Base-by-base conservation (phyloP, 495 filamentous ascomycete genomes). In the Lepidopterella palustris region DNA sequence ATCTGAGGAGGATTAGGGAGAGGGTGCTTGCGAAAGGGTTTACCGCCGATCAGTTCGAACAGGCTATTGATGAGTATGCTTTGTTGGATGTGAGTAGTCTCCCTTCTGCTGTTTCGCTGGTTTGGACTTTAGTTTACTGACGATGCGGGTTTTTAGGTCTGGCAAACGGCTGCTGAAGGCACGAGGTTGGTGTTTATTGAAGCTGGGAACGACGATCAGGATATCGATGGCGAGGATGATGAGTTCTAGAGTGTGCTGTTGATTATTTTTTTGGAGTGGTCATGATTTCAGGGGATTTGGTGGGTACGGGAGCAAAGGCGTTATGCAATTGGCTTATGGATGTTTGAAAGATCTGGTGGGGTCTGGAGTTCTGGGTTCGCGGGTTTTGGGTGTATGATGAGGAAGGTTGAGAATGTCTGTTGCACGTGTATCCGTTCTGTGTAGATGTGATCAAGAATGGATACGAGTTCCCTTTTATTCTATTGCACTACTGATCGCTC, bases 21-120 rank as follows among this genome's bases (percentile, higher is more conserved):
- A 71, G 93, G 42, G 90, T 97, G 26, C 79, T 97, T 63, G 93
- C 90, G 26, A 97, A 95, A 80, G 95, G 95, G 8, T 98, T 97
- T 67, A 97, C 95, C 4, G 87, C 90, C 63, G 88, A 96, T 74
- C 91, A 97, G 70, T 87, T 96, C 73, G 79, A 84, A 52, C 81
- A 81, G 61, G 87, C 90, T 35, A 79, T 98, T 64, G 86, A 92
- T 55, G 93, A 97, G 76, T 98, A 98, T 74, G 84, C 87, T 5
- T 77, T 83, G 60, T 69, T 95, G 55, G 85, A 92, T 76, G 93
- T 98, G 74, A 87, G 91, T 86, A 55, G 49, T 49, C 28, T 31
- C 26, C 48, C 28, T 59, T 5, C 5, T 20, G 24, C 61, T 49
- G n/a, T 32, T 28, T 54, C 55, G 0, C 5, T 42, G 40, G 42